Percentiles rank a stretch among this genome's conserved stretches.
phyloP scores from a whole-genome alignment of 73 alveolate genomes.

The Paramecium sonneborni region DNA sequence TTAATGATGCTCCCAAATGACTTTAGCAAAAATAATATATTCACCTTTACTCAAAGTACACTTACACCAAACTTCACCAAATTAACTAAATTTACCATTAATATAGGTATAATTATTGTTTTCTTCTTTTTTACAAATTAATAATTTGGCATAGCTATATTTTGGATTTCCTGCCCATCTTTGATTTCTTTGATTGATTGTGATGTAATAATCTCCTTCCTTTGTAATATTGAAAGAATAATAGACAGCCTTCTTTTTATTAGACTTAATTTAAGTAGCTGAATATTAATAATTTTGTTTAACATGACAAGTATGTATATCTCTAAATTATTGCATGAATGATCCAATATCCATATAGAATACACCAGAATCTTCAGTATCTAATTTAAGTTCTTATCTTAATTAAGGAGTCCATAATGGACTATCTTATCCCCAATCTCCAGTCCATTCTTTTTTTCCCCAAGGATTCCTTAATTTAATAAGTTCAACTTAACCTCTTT shows the following conservation, averaged over 20 bases:
- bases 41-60: neutral
- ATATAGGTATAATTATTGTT: neutral
- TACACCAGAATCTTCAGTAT: neutral
- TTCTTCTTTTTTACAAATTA: neutral
- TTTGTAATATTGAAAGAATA: neutral
- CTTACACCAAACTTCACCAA: neutral
- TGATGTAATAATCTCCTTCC: neutral
- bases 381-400: constrained; percentile 69
- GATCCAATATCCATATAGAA: neutral
- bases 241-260: neutral
- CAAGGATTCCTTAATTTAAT: constrained; percentile 36
- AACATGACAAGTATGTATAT: neutral
- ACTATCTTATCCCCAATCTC: constrained; percentile 94
- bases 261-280: neutral
- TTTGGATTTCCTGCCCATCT: neutral
- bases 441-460: constrained; percentile 60
- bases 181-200: neutral
- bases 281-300: neutral
- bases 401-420: constrained; percentile 87
- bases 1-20: neutral
- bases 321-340: neutral
- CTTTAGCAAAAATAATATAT: neutral
- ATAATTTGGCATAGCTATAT: neutral
- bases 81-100: neutral
- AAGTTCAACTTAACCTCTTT: neutral